Conservation (phyloP, 2,329 filamentous ascomycete genomes). For the Cercospora zeae-maydis region DNA sequence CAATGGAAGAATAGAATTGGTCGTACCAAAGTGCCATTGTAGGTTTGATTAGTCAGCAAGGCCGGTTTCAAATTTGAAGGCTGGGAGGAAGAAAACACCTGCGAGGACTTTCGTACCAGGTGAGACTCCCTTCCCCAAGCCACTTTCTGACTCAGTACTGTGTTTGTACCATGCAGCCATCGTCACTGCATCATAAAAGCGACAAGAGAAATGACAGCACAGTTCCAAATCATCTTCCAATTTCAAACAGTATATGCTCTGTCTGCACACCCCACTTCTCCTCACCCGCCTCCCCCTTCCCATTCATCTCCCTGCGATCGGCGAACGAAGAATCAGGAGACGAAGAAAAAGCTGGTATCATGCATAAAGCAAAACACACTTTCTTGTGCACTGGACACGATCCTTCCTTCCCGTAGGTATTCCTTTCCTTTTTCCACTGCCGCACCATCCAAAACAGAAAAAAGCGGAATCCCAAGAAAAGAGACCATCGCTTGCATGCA, state of each 20-base stretch:
- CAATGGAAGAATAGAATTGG: neutral
- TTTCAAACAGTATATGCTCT: neutral
- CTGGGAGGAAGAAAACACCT: neutral
- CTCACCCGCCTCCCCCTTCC: neutral
- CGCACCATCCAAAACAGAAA: neutral
- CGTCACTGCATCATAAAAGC: neutral
- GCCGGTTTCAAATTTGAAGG: neutral
- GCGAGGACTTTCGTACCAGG: no score
- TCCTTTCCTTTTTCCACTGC: neutral
- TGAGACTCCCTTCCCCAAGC: no score
- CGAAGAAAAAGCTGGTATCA: neutral
- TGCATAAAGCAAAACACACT: neutral
- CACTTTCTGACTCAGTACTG: no score
- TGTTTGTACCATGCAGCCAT: neutral
- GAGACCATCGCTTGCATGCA: constrained; percentile 2
- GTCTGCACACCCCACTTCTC: neutral
- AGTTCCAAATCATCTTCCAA: neutral
- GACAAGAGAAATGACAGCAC: neutral
- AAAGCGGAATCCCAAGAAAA: neutral
- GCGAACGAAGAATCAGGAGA: neutral
- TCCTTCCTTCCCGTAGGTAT: neutral
- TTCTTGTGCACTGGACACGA: neutral
- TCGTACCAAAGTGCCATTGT: neutral
- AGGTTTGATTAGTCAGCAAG: neutral
- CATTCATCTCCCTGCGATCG: no score